phyloP scores from a whole-genome alignment of 169 alveolate species.

The Plasmodium vivax region DNA sequence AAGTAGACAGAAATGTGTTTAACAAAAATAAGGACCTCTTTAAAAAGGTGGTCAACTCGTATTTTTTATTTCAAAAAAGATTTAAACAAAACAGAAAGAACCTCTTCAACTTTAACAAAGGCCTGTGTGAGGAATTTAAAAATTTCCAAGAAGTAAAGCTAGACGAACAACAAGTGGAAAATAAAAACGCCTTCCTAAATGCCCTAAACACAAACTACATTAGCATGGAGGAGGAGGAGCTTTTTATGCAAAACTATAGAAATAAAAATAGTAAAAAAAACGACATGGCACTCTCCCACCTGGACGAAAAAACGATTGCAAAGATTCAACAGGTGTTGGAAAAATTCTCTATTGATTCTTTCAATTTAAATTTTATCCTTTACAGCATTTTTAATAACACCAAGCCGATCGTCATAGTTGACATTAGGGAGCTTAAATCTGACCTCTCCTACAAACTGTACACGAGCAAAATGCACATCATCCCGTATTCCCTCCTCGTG shows the following conservation, averaged over 20 bases:
- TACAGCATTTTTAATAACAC: slow-evolving; percentile 68
- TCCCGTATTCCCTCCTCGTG: slow-evolving; percentile 84
- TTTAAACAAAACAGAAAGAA: slow-evolving; percentile 63
- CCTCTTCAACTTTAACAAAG: slow-evolving; percentile 37
- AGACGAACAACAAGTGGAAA: slow-evolving; percentile 35
- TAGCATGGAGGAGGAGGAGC: slow-evolving; percentile 75
- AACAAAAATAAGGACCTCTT: slow-evolving; percentile 67
- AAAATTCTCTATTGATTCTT: slow-evolving; percentile 62
- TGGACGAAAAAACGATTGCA: slow-evolving; percentile 57
- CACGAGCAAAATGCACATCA: slow-evolving; percentile 83
- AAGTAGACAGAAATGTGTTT: slow-evolving; percentile 53
- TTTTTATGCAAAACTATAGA: slow-evolving; percentile 46
- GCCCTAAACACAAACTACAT: slow-evolving; percentile 28
- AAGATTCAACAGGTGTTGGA: slow-evolving; percentile 38
- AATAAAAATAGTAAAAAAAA: slow-evolving; percentile 41
- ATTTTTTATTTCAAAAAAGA: slow-evolving; percentile 69
- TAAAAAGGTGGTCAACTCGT: slow-evolving; percentile 59
- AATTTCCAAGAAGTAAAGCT: slow-evolving; percentile 53
- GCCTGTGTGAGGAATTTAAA: slow-evolving; percentile 68
- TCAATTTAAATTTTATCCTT: slow-evolving; percentile 41
- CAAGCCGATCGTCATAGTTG: slow-evolving; percentile 82
- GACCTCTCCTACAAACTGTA: slow-evolving; percentile 86
- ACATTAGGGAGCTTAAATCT: slow-evolving; percentile 85
- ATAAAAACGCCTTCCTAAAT: background rate
- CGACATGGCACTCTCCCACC: background rate